Conservation (phyloP, 2,329 filamentous ascomycete genomes). For the Cladosporium sp. region DNA sequence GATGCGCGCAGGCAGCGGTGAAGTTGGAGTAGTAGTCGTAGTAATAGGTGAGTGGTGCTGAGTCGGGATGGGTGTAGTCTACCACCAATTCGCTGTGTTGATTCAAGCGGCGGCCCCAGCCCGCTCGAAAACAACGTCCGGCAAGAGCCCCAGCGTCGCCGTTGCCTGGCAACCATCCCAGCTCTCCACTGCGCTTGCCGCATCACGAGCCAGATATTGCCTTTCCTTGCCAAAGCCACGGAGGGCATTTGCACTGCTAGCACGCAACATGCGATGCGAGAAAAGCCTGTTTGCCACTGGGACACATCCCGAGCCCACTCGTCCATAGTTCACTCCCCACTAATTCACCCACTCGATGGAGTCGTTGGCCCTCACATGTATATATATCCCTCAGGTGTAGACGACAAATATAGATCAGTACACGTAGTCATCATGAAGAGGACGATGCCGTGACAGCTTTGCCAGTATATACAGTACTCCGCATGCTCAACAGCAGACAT, state of each 20-base stretch:
- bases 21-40: background rate
- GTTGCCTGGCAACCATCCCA: background rate
- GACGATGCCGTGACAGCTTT: background rate
- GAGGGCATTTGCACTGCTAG: background rate
- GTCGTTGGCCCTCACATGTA: background rate
- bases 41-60: background rate
- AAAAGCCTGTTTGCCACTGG: background rate
- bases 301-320: background rate
- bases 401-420: background rate
- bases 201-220: background rate
- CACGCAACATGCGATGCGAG: background rate
- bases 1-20: conserved; percentile 5
- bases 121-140: background rate
- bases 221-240: background rate
- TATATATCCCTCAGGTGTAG: background rate
- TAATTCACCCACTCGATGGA: background rate
- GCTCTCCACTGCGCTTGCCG: background rate
- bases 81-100: background rate
- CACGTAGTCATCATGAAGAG: background rate
- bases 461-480: background rate
- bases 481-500: background rate
- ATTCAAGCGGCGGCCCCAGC: background rate
- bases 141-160: background rate
- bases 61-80: background rate
- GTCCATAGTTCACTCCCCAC: background rate